phyloP scores from a whole-genome alignment of 2,329 filamentous ascomycete species.

The Verticillium nubilum region DNA sequence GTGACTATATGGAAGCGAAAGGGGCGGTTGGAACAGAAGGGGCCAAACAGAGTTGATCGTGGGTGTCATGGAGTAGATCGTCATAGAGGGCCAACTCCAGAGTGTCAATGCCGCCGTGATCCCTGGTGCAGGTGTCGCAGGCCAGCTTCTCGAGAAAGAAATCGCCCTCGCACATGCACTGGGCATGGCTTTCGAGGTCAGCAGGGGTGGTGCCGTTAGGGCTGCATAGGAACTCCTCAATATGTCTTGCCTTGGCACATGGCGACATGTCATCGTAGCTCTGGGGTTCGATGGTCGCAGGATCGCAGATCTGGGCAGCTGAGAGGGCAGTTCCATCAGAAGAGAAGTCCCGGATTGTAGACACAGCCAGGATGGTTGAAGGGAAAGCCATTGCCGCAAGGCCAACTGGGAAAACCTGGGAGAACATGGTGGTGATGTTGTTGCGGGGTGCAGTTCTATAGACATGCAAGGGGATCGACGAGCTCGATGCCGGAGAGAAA shows the following conservation, averaged over 20 bases:
- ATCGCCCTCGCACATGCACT: constrained; percentile 36
- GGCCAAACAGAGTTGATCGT: constrained; percentile 23
- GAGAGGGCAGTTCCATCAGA: not conserved
- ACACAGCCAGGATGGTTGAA: not conserved
- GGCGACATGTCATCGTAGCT: constrained; percentile 19
- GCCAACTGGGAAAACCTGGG: not conserved
- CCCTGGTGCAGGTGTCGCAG: constrained; percentile 33
- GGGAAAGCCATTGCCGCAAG: not conserved
- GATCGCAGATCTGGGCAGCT: not conserved
- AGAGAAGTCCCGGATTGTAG: not conserved
- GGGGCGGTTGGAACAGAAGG: constrained; percentile 28
- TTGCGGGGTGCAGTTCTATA: not conserved
- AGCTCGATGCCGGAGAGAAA: not conserved
- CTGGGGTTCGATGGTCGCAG: not conserved
- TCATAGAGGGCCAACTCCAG: constrained; percentile 26
- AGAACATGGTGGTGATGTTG: not conserved
- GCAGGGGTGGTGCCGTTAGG: constrained; percentile 22
- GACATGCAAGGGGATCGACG: not conserved
- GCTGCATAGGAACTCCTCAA: constrained; percentile 22
- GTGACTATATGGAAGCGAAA: constrained; percentile 27
- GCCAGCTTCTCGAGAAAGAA: constrained; percentile 37
- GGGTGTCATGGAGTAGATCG: constrained; percentile 27
- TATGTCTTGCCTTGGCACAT: constrained; percentile 25
- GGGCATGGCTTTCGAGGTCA: constrained; percentile 20
- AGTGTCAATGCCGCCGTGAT: constrained; percentile 32